Conservation (phyloP, 2,329 filamentous ascomycete species). For the Cladosporium cucumerinum region DNA sequence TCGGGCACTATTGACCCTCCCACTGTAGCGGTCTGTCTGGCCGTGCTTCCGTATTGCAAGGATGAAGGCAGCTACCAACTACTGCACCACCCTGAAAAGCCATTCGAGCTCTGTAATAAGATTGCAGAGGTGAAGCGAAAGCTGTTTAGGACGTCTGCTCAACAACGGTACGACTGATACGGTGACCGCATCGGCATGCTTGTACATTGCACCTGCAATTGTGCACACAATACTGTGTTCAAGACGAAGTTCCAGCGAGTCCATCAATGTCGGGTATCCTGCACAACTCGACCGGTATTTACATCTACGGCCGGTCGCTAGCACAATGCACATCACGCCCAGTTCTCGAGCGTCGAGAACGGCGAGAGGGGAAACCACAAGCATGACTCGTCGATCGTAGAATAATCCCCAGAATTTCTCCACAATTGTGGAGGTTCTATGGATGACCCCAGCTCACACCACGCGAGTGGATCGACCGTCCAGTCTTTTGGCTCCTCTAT, state of each 20-base stretch:
- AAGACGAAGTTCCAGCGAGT: neutral
- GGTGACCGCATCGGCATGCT: neutral
- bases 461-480: conserved; percentile 8
- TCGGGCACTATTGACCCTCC: neutral
- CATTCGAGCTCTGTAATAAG: neutral
- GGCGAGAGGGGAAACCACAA: neutral
- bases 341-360: neutral
- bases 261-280: neutral
- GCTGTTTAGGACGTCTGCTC: neutral
- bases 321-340: neutral
- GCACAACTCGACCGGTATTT: neutral
- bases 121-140: neutral
- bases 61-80: neutral
- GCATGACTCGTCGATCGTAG: conserved; percentile 1
- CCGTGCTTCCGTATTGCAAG: neutral
- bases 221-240: neutral
- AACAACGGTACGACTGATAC: neutral
- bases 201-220: neutral
- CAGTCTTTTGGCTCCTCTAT: neutral
- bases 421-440: conserved; percentile 1
- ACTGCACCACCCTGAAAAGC: neutral
- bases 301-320: neutral
- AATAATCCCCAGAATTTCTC: conserved; percentile 4
- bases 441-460: conserved; percentile 5
- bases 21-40: neutral